Evolutionary conservation across 2,329 filamentous ascomycete species (phyloP).

Genomic region (Karstenula rhodostoma): DNA sequence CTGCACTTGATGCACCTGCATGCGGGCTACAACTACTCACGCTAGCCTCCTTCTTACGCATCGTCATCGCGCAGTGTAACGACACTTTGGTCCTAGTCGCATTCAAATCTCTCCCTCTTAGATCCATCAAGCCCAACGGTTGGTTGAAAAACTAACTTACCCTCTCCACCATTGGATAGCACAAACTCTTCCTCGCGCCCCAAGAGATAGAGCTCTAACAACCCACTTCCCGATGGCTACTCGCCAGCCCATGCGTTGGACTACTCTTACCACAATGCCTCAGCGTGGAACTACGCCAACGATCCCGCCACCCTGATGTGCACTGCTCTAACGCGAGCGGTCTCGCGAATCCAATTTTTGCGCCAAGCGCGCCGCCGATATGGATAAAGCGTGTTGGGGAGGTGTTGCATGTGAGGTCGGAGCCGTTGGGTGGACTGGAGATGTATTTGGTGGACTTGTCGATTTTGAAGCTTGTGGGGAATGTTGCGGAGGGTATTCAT

Average conservation of each 20-base stretch:
- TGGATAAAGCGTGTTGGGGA: slow-evolving; percentile 32
- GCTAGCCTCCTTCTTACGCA: neutral
- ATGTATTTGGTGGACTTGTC: slow-evolving; percentile 50
- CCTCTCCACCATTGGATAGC: slow-evolving; percentile 56
- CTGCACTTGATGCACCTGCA: neutral
- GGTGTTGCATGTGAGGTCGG: slow-evolving; percentile 35
- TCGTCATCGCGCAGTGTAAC: neutral
- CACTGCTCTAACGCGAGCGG: slow-evolving; percentile 9
- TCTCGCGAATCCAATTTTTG: slow-evolving; percentile 46
- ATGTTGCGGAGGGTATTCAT: neutral
- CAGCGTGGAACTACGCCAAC: slow-evolving; percentile 49
- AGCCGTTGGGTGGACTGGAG: slow-evolving; percentile 49
- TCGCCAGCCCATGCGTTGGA: slow-evolving; percentile 26
- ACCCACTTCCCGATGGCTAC: slow-evolving; percentile 19
- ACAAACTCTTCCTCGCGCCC: slow-evolving; percentile 17
- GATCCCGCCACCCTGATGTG: slow-evolving; percentile 41
- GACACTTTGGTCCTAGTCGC: slow-evolving; percentile 37
- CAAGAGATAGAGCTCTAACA: slow-evolving; percentile 17
- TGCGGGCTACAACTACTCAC: neutral
- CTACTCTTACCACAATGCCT: slow-evolving; percentile 39
- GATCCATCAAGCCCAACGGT: slow-evolving; percentile 59
- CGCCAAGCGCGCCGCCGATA: slow-evolving; percentile 39
- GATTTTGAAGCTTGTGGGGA: slow-evolving; percentile 1
- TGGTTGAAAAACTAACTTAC: slow-evolving; percentile 62
- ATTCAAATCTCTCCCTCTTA: slow-evolving; percentile 56